Conservation (phyloP, 768 basidiomycete species). For the Tulasnella sp. region DNA sequence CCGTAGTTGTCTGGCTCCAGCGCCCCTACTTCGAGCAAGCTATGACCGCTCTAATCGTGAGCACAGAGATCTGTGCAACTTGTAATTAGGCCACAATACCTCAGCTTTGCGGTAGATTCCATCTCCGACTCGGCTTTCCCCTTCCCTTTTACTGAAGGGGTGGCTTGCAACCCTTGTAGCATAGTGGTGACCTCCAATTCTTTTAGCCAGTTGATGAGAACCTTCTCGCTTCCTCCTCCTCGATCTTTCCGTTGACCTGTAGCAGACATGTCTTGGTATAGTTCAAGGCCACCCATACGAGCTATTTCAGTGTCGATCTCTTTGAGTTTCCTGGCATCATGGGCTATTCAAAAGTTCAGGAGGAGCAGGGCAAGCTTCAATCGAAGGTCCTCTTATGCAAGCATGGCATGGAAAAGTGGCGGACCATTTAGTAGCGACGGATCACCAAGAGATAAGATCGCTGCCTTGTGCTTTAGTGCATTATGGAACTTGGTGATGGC, state of each 20-base stretch:
- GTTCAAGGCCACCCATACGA: constrained; percentile 61
- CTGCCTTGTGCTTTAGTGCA: constrained; percentile 48
- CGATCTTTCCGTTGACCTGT: constrained; percentile 70
- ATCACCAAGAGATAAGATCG: constrained; percentile 35
- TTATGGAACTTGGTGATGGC: constrained; percentile 74
- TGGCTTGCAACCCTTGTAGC: too few species aligned
- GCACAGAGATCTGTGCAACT: neutral
- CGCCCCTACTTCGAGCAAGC: constrained; percentile 82
- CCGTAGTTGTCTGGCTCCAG: constrained; percentile 73
- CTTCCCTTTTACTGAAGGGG: constrained; percentile 20
- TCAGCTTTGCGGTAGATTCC: neutral
- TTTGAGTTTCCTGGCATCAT: constrained; percentile 26
- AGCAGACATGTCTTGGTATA: constrained; percentile 74
- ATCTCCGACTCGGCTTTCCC: constrained; percentile 4
- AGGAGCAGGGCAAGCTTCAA: too few species aligned
- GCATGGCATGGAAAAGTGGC: constrained; percentile 18
- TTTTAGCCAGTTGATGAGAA: constrained; percentile 66
- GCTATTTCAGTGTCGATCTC: constrained; percentile 53
- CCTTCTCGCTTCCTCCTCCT: constrained; percentile 80
- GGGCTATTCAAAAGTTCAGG: constrained; percentile 11
- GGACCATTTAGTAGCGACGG: constrained; percentile 22
- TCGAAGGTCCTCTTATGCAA: too few species aligned
- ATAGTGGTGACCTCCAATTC: constrained; percentile 31
- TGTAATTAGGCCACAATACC: neutral
- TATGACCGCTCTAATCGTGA: constrained; percentile 24